Percentiles rank a stretch among this genome's conserved stretches.
Conservation (phyloP, 345 rosid species). For the Lumnitzera littorea region DNA sequence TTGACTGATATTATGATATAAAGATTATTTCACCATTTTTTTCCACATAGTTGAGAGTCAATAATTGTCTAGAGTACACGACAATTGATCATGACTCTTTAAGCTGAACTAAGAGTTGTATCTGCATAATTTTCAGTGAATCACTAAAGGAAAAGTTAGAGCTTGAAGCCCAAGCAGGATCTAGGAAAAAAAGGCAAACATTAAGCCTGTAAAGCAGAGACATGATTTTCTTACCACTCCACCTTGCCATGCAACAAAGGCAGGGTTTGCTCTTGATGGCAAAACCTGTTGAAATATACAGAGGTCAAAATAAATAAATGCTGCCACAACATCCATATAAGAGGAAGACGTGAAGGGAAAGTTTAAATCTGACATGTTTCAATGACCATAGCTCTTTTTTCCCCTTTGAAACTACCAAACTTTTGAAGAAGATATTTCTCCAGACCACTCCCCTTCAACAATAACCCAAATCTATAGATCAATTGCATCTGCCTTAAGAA, state of each 20-base stretch:
- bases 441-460: too few species aligned
- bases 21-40: too few species aligned
- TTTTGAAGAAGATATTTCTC: neutral
- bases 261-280: conserved; percentile 66
- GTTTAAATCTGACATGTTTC: neutral
- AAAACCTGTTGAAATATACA: conserved; percentile 39
- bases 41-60: too few species aligned
- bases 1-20: too few species aligned
- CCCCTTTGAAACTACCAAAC: neutral
- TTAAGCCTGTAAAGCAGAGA: neutral
- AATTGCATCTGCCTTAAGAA: too few species aligned
- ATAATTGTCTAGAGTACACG: too few species aligned
- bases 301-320: conserved; percentile 15
- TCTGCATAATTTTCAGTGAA: too few species aligned
- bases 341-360: neutral
- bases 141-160: too few species aligned
- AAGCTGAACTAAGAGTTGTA: too few species aligned
- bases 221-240: conserved; percentile 56
- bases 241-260: conserved; percentile 76
- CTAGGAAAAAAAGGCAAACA: neutral
- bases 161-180: too few species aligned
- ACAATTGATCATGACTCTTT: too few species aligned
- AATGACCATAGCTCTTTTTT: neutral
- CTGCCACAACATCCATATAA: neutral
- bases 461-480: too few species aligned